Evolutionary conservation across 139 green algal genomes (phyloP), one percentile per base, ranked within the genome.

Genomic region (Medakamo hakoo): DNA sequence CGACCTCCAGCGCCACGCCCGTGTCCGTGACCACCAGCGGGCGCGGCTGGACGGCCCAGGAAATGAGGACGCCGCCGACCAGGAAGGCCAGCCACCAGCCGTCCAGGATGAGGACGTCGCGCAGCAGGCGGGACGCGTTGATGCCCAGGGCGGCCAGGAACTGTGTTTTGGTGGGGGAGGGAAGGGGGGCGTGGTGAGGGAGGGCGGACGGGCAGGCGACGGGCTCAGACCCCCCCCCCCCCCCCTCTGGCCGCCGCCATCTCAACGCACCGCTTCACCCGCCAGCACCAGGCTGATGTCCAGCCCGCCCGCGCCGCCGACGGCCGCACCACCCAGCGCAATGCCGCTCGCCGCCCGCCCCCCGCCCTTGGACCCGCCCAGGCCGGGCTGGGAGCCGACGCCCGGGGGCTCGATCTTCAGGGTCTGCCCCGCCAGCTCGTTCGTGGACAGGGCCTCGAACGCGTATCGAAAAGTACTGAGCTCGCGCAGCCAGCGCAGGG

Each of bases 401-500:
- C 63, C 56, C n/a, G 32, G 26, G n/a, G 64, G 56, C 4, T 71
- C 76, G 27, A 82, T 72, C 63, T 69, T 73, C 26, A 82, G 66
- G 59, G 68, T 64, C 30, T 81, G 65, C 61, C 57, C 62, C 16
- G 58, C 32, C 29, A 91, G 60, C 76, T 91, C 84, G 60, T 84
- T 84, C 49, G 80, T 73, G 4, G 77, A 71, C 24, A 81, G 55
- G 9, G 76, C 73, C 69, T 82, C 73, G 67, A 78, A 76, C 0
- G 65, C 66, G 31, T 75, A 79, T 57, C 68, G 75, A 26, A 86
- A 83, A 30, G 78, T 49, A 14, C 65, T 78, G 4, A 88, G 57
- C 70, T 82, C 89, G 59, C 71, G 75, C 28, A 89, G 63, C 84
- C 84, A 91, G 4, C 70, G 29, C n/a, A 89, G 57, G 67, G 49